These are phyloP conservation scores for Leishmania amazonensis DNA, from an alignment of 208 protist genomes.

Conservation along the genomic window DNA sequence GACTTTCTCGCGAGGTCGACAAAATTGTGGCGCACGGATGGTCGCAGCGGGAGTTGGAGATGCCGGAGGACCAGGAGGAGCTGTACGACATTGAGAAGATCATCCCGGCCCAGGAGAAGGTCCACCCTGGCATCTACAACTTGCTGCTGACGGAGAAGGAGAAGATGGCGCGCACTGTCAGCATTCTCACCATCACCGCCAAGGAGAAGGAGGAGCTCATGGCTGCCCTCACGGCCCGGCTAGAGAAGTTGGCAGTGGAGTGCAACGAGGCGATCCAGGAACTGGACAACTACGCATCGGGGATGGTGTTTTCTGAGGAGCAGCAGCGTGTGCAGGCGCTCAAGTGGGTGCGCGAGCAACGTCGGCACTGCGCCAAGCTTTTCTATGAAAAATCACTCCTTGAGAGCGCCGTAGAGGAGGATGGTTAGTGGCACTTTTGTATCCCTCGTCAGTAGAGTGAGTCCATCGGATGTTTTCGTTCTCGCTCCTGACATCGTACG, in stretches of 20 bases:
- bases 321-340: slow-evolving; percentile 68
- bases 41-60: slow-evolving; percentile 50
- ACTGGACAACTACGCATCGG: slow-evolving; percentile 69
- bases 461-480: neutral
- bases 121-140: slow-evolving; percentile 87
- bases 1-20: slow-evolving; percentile 60
- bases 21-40: slow-evolving; percentile 59
- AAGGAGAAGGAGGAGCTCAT: slow-evolving; percentile 85
- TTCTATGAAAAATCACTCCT: slow-evolving; percentile 36
- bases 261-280: slow-evolving; percentile 75
- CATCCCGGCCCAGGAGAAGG: slow-evolving; percentile 82
- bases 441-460: neutral
- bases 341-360: slow-evolving; percentile 75
- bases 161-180: slow-evolving; percentile 60
- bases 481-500: neutral
- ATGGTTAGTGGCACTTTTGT: neutral
- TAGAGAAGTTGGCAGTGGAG: slow-evolving; percentile 54
- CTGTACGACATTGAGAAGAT: slow-evolving; percentile 85
- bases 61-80: slow-evolving; percentile 45
- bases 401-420: slow-evolving; percentile 1
- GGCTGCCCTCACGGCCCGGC: slow-evolving; percentile 52
- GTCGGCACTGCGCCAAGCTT: slow-evolving; percentile 55
- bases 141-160: slow-evolving; percentile 82
- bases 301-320: slow-evolving; percentile 71
- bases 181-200: slow-evolving; percentile 63